phyloP scores from a whole-genome alignment of 192 early-diverging fungal genomes.

The Entomortierella chlamydospora region DNA sequence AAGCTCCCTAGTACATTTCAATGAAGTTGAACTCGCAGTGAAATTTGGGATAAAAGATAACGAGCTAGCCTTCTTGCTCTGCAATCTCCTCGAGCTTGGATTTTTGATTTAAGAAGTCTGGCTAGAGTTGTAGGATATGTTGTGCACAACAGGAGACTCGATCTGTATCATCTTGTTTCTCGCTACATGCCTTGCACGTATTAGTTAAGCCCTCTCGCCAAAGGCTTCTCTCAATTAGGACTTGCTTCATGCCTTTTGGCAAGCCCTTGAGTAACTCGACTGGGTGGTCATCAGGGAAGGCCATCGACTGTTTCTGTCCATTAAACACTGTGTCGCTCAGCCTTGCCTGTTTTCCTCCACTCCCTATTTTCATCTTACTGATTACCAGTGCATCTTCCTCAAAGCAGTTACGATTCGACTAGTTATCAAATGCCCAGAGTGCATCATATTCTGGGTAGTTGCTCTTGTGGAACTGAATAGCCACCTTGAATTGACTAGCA shows the following conservation, averaged over 20 bases:
- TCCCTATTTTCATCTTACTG: conserved; percentile 15
- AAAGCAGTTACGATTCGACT: not conserved
- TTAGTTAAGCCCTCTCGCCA: not conserved
- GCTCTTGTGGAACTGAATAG: conserved; percentile 21
- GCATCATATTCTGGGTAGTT: conserved; percentile 3
- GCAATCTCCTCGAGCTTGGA: conserved; percentile 15
- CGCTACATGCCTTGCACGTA: conserved; percentile 1
- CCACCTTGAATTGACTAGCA: conserved; percentile 21
- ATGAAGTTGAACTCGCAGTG: conserved; percentile 48
- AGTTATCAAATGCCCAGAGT: conserved; percentile 47
- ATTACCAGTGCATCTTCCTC: conserved; percentile 10
- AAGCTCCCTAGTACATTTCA: conserved; percentile 41
- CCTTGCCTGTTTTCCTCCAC: conserved; percentile 13
- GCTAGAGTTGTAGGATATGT: conserved; percentile 18
- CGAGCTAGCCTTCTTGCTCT: conserved; percentile 16
- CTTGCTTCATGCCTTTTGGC: conserved; percentile 25
- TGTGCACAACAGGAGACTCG: conserved; percentile 12
- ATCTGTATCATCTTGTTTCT: not conserved
- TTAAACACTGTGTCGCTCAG: not conserved
- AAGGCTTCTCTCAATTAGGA: conserved; percentile 14
- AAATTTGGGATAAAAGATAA: conserved; percentile 48
- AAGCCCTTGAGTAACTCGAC: not conserved
- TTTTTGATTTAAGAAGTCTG: conserved; percentile 21
- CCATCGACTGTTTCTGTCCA: conserved; percentile 3
- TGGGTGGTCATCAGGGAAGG: conserved; percentile 11